A percentile compares a stretch with the other conserved stretches of the same genome.
phyloP scores from a whole-genome alignment of 2,329 filamentous ascomycete species.

The Aspergillus terreus region DNA sequence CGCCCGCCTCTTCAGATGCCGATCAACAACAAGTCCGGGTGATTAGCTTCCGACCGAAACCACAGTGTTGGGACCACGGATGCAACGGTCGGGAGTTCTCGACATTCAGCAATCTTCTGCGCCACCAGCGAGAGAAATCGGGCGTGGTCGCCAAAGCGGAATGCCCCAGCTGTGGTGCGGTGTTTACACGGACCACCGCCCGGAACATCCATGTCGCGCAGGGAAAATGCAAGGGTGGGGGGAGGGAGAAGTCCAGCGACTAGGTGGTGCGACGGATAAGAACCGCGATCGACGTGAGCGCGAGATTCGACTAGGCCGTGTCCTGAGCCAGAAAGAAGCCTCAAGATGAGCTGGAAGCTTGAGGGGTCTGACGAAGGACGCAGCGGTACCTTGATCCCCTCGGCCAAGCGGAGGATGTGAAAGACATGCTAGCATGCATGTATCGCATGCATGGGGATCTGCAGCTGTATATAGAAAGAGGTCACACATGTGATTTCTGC shows the following conservation, averaged over 20 bases:
- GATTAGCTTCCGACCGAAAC: slow-evolving; percentile 77
- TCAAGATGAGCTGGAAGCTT: background rate
- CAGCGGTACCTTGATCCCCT: background rate
- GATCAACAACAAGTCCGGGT: slow-evolving; percentile 60
- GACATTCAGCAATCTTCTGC: slow-evolving; percentile 89
- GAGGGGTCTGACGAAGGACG: background rate
- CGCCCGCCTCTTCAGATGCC: slow-evolving; percentile 29
- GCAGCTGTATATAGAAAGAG: background rate
- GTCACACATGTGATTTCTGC: background rate
- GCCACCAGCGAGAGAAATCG: slow-evolving; percentile 92
- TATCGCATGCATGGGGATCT: background rate
- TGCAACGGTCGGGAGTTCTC: slow-evolving; percentile 95
- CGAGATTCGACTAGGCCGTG: background rate
- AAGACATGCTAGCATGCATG: background rate
- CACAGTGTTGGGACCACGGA: slow-evolving; percentile 94
- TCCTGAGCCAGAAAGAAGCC: background rate
- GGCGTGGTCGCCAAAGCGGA: slow-evolving; percentile 84
- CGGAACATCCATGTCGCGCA: slow-evolving; percentile 82
- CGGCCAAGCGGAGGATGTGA: background rate
- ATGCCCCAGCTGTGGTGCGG: slow-evolving; percentile 86
- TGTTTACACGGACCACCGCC: slow-evolving; percentile 85
- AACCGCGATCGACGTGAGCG: background rate
- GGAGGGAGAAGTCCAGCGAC: slow-evolving; percentile 25
- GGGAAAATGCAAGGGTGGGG: slow-evolving; percentile 78
- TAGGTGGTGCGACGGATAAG: slow-evolving; percentile 7